Base-by-base conservation (phyloP, 768 basidiomycete species). In the Lentinula lateritia region DNA sequence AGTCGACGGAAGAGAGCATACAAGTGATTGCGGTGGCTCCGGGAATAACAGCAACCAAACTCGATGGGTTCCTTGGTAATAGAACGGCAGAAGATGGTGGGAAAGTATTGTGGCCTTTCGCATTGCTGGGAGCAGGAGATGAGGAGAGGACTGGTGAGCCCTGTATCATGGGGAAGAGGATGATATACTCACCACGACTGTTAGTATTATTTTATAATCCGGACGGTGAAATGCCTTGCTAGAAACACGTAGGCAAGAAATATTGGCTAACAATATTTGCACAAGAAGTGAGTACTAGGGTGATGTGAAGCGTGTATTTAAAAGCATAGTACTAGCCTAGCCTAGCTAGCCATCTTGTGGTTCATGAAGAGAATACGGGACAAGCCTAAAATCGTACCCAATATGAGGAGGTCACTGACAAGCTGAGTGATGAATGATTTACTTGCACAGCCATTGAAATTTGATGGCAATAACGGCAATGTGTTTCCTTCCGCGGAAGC, bases 1-100 rank as follows among this genome's bases (percentile, higher is more conserved):
- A 62, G 58, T 34, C 62, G 10, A 56, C 58, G 39, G 50, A 34
- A 28, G 63, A 45, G 32, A 43, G 59, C 0, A 60, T 63, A 23
- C 42, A 43, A 10, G 64, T 65, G 15, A 65, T 63, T 60, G 6
- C 16, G 18, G 55, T 54, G 18, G 62, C 65, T 9, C 65, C 65
- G 5, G 65, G 65, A 10, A 45, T 60, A 32, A 58, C 52, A 39
- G 46, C 42, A n/a, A 63, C 60, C 2, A 60, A 52, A 48, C 16
- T 64, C 50, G 64, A 56, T 23, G 62, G 50, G 18, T 42, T 18
- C n/a, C 7, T 20, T 6, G 61, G 60, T 1, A 61, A 58, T 3
- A 62, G 59, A 42, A 63, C 62, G 13, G 15, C 62, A 2, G 62
- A 60, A 45, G 43, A 64, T 60, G 43, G 35, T 10, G 65, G 63